These are phyloP conservation scores for Fusarium keratoplasticum DNA, from an alignment of 2,329 filamentous ascomycete genomes.

Conservation along the genomic window DNA sequence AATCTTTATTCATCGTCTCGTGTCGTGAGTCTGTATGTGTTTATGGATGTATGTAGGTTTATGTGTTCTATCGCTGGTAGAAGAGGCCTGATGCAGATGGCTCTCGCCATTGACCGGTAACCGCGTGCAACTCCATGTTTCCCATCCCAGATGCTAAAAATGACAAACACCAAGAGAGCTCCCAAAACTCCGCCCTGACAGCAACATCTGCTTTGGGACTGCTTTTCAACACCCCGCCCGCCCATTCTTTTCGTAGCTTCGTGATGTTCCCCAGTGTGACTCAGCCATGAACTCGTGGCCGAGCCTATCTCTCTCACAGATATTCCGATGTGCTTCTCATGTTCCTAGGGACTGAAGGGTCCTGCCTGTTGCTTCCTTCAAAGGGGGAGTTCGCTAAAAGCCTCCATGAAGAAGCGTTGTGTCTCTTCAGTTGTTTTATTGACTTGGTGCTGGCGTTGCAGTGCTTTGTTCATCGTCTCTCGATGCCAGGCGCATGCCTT, in stretches of 20 bases:
- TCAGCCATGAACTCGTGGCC: too few species aligned
- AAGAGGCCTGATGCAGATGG: neutral
- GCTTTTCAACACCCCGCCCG: neutral
- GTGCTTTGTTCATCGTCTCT: slow-evolving; percentile 39
- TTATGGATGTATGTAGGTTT: neutral
- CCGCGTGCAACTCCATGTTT: neutral
- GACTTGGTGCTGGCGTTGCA: slow-evolving; percentile 19
- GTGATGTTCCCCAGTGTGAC: neutral
- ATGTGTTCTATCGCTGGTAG: neutral
- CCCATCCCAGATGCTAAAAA: neutral
- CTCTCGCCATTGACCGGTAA: neutral
- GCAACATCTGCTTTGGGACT: neutral
- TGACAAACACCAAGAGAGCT: neutral
- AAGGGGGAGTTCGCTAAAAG: slow-evolving; percentile 2
- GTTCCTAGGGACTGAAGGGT: neutral
- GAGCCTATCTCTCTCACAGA: neutral
- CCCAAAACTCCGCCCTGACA: neutral
- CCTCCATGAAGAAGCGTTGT: slow-evolving; percentile 32
- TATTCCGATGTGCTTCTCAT: neutral
- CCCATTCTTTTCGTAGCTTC: neutral
- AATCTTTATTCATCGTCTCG: neutral
- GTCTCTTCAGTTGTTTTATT: slow-evolving; percentile 39
- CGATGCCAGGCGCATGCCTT: slow-evolving; percentile 54
- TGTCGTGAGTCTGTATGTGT: neutral
- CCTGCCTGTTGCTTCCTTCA: neutral